These are phyloP conservation scores for Rutstroemia sp. DNA, from an alignment of 2,329 filamentous ascomycete species.

Conservation along the genomic window DNA sequence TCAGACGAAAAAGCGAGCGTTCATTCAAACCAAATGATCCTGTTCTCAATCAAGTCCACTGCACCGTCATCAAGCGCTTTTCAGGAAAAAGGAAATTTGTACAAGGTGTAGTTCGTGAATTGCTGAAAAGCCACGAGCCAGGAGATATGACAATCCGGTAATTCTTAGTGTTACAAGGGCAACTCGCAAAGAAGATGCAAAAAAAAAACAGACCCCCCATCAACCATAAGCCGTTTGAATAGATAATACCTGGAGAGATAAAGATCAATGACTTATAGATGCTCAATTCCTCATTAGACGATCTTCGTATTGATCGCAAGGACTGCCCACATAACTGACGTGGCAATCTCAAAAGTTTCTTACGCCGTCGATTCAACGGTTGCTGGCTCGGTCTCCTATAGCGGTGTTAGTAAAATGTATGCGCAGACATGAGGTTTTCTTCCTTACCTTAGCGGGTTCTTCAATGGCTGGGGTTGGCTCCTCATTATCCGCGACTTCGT, in stretches of 20 bases:
- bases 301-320: not conserved
- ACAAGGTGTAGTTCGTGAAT: conserved; percentile 19
- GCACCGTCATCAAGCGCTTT: conserved; percentile 12
- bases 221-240: not conserved
- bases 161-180: conserved; percentile 29
- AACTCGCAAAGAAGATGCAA: conserved; percentile 19
- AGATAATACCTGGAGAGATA: not conserved
- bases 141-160: conserved; percentile 17
- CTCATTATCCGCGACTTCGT: conserved; percentile 26
- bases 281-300: conserved; percentile 3
- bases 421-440: too few species aligned
- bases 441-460: conserved; percentile 19
- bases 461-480: conserved; percentile 17
- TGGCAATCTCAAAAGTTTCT: not conserved
- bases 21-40: conserved; percentile 18
- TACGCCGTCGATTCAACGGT: conserved; percentile 20
- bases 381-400: conserved; percentile 16
- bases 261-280: not conserved
- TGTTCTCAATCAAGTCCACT: conserved; percentile 7
- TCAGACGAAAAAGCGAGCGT: conserved; percentile 22
- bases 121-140: conserved; percentile 16
- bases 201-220: not conserved
- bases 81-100: conserved; percentile 25
- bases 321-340: not conserved
- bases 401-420: not conserved